Evolutionary conservation across 2,329 filamentous ascomycete genomes (phyloP).

Genomic region (Cladosporium sp.): DNA sequence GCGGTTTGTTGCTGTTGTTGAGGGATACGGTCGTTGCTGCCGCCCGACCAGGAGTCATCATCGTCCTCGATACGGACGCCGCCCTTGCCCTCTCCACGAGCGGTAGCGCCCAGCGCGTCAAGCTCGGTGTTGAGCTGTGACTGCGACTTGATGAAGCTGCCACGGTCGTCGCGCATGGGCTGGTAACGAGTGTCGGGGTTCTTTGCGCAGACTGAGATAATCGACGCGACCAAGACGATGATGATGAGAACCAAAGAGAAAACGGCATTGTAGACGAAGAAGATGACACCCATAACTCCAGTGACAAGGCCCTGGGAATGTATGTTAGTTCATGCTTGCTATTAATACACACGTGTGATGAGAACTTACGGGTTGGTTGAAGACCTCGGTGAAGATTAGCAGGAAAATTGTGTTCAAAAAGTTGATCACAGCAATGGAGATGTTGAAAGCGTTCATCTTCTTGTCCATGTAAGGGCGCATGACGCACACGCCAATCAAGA

Average conservation of each 20-base stretch:
- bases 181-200: slow-evolving; percentile 95
- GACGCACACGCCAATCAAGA: slow-evolving; percentile 75
- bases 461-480: slow-evolving; percentile 98
- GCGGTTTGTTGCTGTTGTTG: slow-evolving; percentile 17
- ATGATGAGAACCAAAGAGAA: slow-evolving; percentile 81
- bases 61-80: slow-evolving; percentile 70
- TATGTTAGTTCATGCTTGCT: slow-evolving; percentile 8
- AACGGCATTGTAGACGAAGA: slow-evolving; percentile 84
- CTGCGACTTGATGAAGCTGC: slow-evolving; percentile 96
- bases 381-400: slow-evolving; percentile 83
- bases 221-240: slow-evolving; percentile 75
- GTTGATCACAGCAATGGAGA: slow-evolving; percentile 85
- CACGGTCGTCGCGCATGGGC: slow-evolving; percentile 93
- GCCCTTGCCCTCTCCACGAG: slow-evolving; percentile 70
- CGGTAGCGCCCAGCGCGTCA: slow-evolving; percentile 84
- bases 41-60: slow-evolving; percentile 66
- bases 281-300: slow-evolving; percentile 83
- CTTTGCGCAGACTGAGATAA: slow-evolving; percentile 82
- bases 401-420: slow-evolving; percentile 89
- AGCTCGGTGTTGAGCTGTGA: slow-evolving; percentile 85
- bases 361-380: slow-evolving; percentile 69
- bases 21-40: slow-evolving; percentile 44
- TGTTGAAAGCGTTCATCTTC: slow-evolving; percentile 96
- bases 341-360: not conserved
- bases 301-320: slow-evolving; percentile 67